Evolutionary conservation across 495 filamentous ascomycete species (phyloP).

Genomic region (Endocarpon pusillum): DNA sequence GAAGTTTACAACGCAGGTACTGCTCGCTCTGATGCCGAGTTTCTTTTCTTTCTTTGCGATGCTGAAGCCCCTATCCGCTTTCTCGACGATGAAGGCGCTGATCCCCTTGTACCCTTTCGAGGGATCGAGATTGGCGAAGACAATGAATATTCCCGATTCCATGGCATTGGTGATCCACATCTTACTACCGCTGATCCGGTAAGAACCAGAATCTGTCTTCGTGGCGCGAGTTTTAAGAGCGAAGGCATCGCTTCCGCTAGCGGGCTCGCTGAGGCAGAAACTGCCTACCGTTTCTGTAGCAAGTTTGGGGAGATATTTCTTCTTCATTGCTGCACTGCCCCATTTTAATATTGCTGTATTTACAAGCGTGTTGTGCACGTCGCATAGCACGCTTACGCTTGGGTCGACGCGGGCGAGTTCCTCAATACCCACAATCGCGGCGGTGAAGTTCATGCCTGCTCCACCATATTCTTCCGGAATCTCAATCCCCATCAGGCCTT

Average conservation of each 20-base stretch:
- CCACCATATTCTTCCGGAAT: slow-evolving; percentile 95
- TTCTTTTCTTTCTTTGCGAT: slow-evolving; percentile 99
- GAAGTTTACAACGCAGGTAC: slow-evolving; percentile 93
- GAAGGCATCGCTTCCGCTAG: slow-evolving; percentile 88
- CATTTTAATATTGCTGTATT: slow-evolving; percentile 87
- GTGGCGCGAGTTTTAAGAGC: slow-evolving; percentile 77
- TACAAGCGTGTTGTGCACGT: slow-evolving; percentile 95
- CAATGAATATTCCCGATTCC: slow-evolving; percentile 90
- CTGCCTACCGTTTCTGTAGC: slow-evolving; percentile 85
- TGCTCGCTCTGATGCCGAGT: slow-evolving; percentile 85
- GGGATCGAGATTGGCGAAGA: slow-evolving; percentile 88
- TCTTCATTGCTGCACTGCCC: slow-evolving; percentile 55
- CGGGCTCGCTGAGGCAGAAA: slow-evolving; percentile 91
- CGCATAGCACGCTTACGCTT: slow-evolving; percentile 79
- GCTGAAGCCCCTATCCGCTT: slow-evolving; percentile 71
- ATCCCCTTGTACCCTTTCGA: slow-evolving; percentile 88
- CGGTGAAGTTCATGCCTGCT: slow-evolving; percentile 95
- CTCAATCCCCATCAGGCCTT: slow-evolving; percentile 94
- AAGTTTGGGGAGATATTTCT: slow-evolving; percentile 71
- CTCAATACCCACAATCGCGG: slow-evolving; percentile 91
- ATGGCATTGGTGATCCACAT: slow-evolving; percentile 99
- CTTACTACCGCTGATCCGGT: slow-evolving; percentile 77
- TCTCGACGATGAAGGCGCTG: slow-evolving; percentile 89
- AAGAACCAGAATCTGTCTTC: slow-evolving; percentile 60
- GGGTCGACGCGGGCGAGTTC: slow-evolving; percentile 90